A percentile compares a stretch with the other conserved stretches of the same genome.
Conservation (phyloP, 257 asterid species). For the Nicotiana tomentosiformis region DNA sequence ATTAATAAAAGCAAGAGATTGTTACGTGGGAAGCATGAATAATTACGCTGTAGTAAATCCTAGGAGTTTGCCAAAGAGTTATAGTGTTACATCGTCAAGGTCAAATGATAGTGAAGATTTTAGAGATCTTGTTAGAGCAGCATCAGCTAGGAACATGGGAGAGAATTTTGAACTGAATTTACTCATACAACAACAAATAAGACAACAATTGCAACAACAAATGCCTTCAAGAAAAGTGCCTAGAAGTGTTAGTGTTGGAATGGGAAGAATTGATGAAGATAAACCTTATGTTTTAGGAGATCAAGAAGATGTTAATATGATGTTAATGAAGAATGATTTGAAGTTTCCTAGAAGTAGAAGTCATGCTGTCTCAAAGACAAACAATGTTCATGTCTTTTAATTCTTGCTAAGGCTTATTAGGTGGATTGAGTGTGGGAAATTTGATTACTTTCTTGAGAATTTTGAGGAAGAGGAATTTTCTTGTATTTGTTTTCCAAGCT, state of each 20-base stretch:
- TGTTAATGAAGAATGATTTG: constrained; percentile 18
- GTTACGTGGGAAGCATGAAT: constrained; percentile 34
- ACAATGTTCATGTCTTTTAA: background rate
- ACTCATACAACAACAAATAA: constrained; percentile 25
- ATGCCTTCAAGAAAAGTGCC: constrained; percentile 35
- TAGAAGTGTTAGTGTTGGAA: constrained; percentile 63
- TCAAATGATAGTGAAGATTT: constrained; percentile 38
- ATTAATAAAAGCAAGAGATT: constrained; percentile 28
- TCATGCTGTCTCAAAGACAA: constrained; percentile 36
- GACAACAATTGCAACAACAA: constrained; percentile 3
- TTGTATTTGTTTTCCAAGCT: background rate
- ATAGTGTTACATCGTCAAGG: constrained; percentile 40
- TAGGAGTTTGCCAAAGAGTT: constrained; percentile 9
- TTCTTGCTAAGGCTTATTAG: background rate
- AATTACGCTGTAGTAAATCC: constrained; percentile 8
- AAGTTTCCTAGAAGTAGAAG: constrained; percentile 58
- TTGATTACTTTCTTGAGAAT: background rate
- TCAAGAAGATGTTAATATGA: background rate
- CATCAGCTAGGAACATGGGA: constrained; percentile 35
- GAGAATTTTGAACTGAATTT: constrained; percentile 18
- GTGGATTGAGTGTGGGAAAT: background rate
- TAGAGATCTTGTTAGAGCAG: constrained; percentile 50
- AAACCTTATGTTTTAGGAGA: constrained; percentile 39
- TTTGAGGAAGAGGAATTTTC: background rate
- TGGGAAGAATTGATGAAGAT: constrained; percentile 90